Percentiles rank a stretch among this genome's conserved stretches.
phyloP scores from a whole-genome alignment of 257 asterid genomes.

The Paulownia fortunei region DNA sequence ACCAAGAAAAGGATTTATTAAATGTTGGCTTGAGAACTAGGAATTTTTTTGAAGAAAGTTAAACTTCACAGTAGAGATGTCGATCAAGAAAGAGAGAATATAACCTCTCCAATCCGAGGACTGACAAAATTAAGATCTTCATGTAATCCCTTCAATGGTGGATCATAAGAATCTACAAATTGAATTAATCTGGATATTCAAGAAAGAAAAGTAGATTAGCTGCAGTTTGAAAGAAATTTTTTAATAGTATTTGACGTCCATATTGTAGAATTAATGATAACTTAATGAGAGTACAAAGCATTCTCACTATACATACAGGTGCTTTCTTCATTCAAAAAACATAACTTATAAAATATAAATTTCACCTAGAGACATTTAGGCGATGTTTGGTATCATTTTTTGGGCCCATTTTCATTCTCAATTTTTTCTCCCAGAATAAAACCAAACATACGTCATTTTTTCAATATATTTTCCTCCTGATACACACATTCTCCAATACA shows the following conservation, averaged over 20 bases:
- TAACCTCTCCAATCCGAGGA: conserved; percentile 99
- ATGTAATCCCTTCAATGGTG: conserved; percentile 96
- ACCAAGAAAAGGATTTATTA: conserved; percentile 19
- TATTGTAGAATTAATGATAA: background rate
- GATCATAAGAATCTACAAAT: conserved; percentile 94
- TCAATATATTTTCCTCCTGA: too few relatives aligned
- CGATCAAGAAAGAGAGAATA: conserved; percentile 29
- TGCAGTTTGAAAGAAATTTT: conserved; percentile 27
- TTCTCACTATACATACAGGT: background rate
- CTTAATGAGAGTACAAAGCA: conserved; percentile 2
- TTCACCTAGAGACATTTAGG: background rate
- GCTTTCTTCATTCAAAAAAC: background rate
- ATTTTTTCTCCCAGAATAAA: too few relatives aligned
- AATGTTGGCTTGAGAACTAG: background rate
- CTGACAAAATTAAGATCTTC: conserved; percentile 99
- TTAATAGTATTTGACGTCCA: conserved; percentile 16
- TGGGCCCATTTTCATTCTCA: too few relatives aligned
- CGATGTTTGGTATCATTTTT: too few relatives aligned
- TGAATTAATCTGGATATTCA: conserved; percentile 77
- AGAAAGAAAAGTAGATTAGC: conserved; percentile 31
- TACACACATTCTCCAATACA: too few relatives aligned
- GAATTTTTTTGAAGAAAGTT: conserved; percentile 24
- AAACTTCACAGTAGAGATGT: conserved; percentile 20
- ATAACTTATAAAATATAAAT: conserved; percentile 4
- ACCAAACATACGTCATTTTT: too few relatives aligned